Evolutionary conservation across 2,329 filamentous ascomycete species (phyloP).

Genomic region (Penicillium frequentans): DNA sequence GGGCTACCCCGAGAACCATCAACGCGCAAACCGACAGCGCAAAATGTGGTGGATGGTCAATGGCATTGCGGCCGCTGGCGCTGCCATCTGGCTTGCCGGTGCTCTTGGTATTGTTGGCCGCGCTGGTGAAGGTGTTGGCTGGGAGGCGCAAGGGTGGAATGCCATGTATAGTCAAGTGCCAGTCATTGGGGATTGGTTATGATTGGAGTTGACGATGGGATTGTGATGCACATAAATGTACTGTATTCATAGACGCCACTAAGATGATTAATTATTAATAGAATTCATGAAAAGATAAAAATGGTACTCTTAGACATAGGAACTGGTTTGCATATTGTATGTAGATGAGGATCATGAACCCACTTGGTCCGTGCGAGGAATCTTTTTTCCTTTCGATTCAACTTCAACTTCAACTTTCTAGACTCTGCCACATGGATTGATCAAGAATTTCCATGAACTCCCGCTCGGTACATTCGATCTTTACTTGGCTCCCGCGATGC

Average conservation of each 20-base stretch:
- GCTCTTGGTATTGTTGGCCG: conserved; percentile 75
- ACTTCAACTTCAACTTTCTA: conserved; percentile 1
- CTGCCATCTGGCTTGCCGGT: conserved; percentile 76
- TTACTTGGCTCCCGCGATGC: conserved; percentile 9
- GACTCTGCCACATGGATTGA: not conserved
- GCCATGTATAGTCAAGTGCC: conserved; percentile 65
- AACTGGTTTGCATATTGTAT: not conserved
- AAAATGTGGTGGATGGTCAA: conserved; percentile 73
- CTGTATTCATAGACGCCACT: conserved; percentile 1
- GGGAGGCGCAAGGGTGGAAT: conserved; percentile 80
- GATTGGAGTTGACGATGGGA: conserved; percentile 8
- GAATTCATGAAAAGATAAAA: not conserved
- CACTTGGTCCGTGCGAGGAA: conserved; percentile 21
- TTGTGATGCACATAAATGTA: conserved; percentile 3
- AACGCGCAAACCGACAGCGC: conserved; percentile 55
- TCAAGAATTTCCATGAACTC: conserved; percentile 14
- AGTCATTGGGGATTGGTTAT: conserved; percentile 55
- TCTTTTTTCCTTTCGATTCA: conserved; percentile 18
- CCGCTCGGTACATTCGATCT: not conserved
- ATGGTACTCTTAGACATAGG: not conserved
- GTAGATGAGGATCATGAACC: not conserved
- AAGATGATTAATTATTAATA: conserved; percentile 2
- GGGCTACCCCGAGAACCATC: conserved; percentile 50
- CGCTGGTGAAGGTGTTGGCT: conserved; percentile 69
- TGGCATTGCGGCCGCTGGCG: conserved; percentile 57